Evolutionary conservation across 768 basidiomycete genomes (phyloP).

Genomic region (Lentinula sp.): DNA sequence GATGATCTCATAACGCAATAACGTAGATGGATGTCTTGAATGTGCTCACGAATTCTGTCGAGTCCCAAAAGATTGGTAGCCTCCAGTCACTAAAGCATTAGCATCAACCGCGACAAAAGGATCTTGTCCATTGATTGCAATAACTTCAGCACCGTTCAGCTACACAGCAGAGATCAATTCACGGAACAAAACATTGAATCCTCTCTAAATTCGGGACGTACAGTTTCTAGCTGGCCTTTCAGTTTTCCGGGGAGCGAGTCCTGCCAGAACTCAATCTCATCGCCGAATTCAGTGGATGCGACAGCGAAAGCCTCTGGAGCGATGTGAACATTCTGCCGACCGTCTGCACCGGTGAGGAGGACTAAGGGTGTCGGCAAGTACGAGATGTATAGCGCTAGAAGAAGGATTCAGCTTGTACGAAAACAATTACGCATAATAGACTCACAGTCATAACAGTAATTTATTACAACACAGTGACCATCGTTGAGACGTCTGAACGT

Average conservation of each 20-base stretch:
- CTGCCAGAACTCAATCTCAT: slow-evolving; percentile 51
- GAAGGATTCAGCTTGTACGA: neutral
- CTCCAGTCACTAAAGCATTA: slow-evolving; percentile 44
- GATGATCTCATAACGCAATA: neutral
- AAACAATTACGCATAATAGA: neutral
- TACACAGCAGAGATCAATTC: neutral
- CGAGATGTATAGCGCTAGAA: slow-evolving; percentile 34
- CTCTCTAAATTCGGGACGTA: neutral
- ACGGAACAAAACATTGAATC: neutral
- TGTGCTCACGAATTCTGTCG: slow-evolving; percentile 38
- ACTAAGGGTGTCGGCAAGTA: slow-evolving; percentile 45
- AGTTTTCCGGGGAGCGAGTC: slow-evolving; percentile 38
- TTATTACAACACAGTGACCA: slow-evolving; percentile 52
- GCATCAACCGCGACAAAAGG: slow-evolving; percentile 46
- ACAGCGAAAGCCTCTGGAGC: slow-evolving; percentile 49
- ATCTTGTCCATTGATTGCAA: slow-evolving; percentile 43
- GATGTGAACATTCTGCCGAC: slow-evolving; percentile 43
- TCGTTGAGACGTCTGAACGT: slow-evolving; percentile 51
- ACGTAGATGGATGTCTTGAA: neutral
- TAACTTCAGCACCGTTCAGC: slow-evolving; percentile 45
- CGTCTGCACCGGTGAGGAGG: slow-evolving; percentile 36
- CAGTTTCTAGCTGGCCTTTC: slow-evolving; percentile 26
- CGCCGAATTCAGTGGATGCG: slow-evolving; percentile 42
- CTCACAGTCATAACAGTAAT: slow-evolving; percentile 49
- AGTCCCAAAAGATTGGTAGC: slow-evolving; percentile 46